Conservation (phyloP, 2,329 filamentous ascomycete species). For the Tolypocladium tropicale region DNA sequence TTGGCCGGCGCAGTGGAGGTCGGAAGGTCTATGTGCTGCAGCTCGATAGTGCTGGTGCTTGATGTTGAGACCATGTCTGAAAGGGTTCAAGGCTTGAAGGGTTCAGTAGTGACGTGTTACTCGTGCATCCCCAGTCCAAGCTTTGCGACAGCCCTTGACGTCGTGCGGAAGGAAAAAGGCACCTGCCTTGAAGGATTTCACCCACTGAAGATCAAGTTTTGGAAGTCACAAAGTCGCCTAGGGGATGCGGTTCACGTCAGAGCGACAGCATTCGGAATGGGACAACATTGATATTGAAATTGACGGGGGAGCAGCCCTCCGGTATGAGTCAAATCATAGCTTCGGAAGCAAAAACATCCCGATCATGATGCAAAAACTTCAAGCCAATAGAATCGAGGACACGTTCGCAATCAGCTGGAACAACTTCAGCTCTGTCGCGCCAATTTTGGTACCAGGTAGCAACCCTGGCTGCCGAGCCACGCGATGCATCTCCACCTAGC, state of each 20-base stretch:
- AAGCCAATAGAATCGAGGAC: background rate
- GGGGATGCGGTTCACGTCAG: background rate
- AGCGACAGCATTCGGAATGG: background rate
- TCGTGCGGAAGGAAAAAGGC: no score
- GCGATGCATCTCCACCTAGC: no score
- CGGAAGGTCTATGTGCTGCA: background rate
- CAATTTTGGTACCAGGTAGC: no score
- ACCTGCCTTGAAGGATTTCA: no score
- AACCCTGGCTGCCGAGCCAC: no score
- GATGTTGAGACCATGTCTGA: background rate
- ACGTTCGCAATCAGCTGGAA: no score
- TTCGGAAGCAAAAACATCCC: background rate
- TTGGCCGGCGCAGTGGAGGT: background rate
- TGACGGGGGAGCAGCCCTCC: background rate
- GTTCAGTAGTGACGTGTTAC: background rate
- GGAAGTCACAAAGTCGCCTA: background rate
- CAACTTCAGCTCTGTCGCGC: no score
- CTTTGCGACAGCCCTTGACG: no score
- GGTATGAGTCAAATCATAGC: background rate
- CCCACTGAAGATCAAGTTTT: no score
- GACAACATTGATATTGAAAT: background rate
- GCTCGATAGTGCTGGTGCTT: background rate
- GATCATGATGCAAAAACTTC: background rate
- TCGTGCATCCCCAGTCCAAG: no score
- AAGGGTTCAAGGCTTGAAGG: background rate